These are phyloP conservation scores for Crucibulum laeve DNA, from an alignment of 768 basidiomycete genomes.

Conservation along the genomic window DNA sequence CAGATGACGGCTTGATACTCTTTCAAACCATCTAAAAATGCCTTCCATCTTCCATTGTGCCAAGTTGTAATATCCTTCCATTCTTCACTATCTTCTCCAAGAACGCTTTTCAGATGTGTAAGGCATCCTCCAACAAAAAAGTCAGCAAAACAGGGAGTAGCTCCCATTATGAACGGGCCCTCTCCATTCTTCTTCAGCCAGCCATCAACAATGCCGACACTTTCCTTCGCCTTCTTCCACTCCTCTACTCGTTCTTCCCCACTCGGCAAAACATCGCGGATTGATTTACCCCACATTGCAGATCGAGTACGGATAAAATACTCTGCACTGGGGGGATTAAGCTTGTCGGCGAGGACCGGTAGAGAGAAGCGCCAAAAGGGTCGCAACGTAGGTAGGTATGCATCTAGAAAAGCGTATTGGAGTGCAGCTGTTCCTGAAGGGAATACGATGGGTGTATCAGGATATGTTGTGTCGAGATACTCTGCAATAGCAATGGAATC, in stretches of 20 bases:
- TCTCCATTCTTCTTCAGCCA: conserved; percentile 6
- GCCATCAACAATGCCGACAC: conserved; percentile 4
- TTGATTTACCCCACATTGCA: conserved; percentile 3
- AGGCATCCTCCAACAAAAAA: conserved; percentile 6
- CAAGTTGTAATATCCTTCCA: conserved; percentile 10
- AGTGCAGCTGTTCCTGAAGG: conserved; percentile 13
- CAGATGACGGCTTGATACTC: conserved; percentile 8
- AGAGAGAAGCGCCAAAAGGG: conserved; percentile 5
- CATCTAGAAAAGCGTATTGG: not conserved
- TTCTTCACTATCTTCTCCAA: conserved; percentile 9
- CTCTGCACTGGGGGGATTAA: conserved; percentile 7
- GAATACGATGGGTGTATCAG: conserved; percentile 26
- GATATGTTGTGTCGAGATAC: conserved; percentile 40
- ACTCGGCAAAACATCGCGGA: conserved; percentile 3
- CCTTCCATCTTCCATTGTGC: conserved; percentile 10
- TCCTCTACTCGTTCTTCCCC: not conserved
- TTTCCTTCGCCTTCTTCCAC: conserved; percentile 7
- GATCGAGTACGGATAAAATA: conserved; percentile 8
- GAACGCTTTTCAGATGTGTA: conserved; percentile 1
- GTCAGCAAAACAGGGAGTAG: conserved; percentile 6
- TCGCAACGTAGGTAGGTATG: not conserved
- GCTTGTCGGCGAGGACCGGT: conserved; percentile 1
- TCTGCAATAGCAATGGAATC: conserved; percentile 34
- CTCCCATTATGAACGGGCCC: conserved; percentile 6
- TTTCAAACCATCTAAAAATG: conserved; percentile 5